These are phyloP conservation scores for Lactifluus rugatus DNA, from an alignment of 768 basidiomycete species.

Conservation along the genomic window DNA sequence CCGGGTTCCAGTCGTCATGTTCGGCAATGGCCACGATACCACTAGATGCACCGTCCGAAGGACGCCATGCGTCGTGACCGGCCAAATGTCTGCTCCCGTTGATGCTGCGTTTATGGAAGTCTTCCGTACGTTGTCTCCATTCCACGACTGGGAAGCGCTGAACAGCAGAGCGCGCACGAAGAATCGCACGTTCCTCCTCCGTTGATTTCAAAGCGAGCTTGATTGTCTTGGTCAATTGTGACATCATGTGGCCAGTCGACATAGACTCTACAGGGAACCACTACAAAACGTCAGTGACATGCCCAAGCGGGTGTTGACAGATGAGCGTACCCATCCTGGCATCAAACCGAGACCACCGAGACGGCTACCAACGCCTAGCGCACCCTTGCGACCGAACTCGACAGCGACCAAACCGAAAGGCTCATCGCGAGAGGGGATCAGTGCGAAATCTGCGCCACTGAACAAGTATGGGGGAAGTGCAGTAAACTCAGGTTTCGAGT, in stretches of 20 bases:
- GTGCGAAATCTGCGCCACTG: slow-evolving; percentile 89
- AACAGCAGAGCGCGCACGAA: slow-evolving; percentile 87
- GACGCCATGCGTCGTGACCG: slow-evolving; percentile 67
- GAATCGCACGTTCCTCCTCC: slow-evolving; percentile 82
- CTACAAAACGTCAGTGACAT: slow-evolving; percentile 30
- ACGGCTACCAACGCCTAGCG: slow-evolving; percentile 89
- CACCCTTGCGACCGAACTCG: slow-evolving; percentile 94
- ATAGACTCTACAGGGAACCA: slow-evolving; percentile 97
- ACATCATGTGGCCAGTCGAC: slow-evolving; percentile 89
- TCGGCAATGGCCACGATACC: slow-evolving; percentile 43
- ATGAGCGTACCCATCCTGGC: slow-evolving; percentile 84
- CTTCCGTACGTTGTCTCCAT: slow-evolving; percentile 94
- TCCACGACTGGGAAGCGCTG: slow-evolving; percentile 97
- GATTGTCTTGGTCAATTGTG: slow-evolving; percentile 89
- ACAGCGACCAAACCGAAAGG: slow-evolving; percentile 95
- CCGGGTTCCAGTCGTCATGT: slow-evolving; percentile 73
- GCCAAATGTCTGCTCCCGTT: slow-evolving; percentile 56
- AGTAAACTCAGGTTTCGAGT: slow-evolving; percentile 95
- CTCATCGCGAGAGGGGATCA: slow-evolving; percentile 94
- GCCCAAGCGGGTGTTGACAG: background rate
- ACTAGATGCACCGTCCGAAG: slow-evolving; percentile 51
- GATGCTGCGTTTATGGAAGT: slow-evolving; percentile 87
- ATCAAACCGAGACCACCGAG: slow-evolving; percentile 91
- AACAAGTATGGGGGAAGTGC: slow-evolving; percentile 88
- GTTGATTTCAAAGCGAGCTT: slow-evolving; percentile 89